Conservation (phyloP, 2,329 filamentous ascomycete genomes). For the Penicillium sp. region DNA sequence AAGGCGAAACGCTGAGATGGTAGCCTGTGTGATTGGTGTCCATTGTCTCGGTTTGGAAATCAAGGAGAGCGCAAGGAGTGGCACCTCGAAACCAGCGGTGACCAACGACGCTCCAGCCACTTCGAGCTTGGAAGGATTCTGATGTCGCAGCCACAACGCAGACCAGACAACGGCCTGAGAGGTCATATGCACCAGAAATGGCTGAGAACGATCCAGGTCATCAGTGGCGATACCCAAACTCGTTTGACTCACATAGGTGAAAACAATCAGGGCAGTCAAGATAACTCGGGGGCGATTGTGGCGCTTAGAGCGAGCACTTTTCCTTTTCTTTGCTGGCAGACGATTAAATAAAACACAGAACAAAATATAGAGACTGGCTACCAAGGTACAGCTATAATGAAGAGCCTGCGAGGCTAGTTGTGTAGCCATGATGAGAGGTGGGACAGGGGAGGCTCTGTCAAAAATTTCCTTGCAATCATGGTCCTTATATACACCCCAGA, state of each 20-base stretch:
- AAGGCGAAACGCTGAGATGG: not conserved
- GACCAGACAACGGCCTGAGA: slow-evolving; percentile 6
- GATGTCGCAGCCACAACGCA: slow-evolving; percentile 7
- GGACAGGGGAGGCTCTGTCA: not conserved
- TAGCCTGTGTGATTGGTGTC: slow-evolving; percentile 8
- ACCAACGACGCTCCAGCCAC: slow-evolving; percentile 5
- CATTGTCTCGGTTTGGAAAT: slow-evolving; percentile 2
- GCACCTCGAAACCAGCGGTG: slow-evolving; percentile 12
- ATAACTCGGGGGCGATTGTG: not conserved
- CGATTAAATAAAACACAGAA: not conserved
- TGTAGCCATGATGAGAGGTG: slow-evolving; percentile 2
- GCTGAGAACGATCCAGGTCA: slow-evolving; percentile 8
- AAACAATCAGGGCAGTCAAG: slow-evolving; percentile 1
- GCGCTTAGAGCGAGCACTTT: not conserved
- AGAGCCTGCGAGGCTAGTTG: not conserved
- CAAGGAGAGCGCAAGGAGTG: slow-evolving; percentile 12
- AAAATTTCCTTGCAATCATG: not conserved
- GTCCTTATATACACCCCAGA: slow-evolving; percentile 2
- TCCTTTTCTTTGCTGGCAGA: slow-evolving; percentile 4
- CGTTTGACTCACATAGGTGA: slow-evolving; percentile 8
- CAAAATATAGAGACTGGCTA: slow-evolving; percentile 4
- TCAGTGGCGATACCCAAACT: slow-evolving; percentile 2
- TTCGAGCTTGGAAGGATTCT: not conserved
- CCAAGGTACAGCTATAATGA: slow-evolving; percentile 7
- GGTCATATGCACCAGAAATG: slow-evolving; percentile 11